phyloP scores from a whole-genome alignment of 2,329 filamentous ascomycete genomes.

The Torrubiellomyces zombiae region DNA sequence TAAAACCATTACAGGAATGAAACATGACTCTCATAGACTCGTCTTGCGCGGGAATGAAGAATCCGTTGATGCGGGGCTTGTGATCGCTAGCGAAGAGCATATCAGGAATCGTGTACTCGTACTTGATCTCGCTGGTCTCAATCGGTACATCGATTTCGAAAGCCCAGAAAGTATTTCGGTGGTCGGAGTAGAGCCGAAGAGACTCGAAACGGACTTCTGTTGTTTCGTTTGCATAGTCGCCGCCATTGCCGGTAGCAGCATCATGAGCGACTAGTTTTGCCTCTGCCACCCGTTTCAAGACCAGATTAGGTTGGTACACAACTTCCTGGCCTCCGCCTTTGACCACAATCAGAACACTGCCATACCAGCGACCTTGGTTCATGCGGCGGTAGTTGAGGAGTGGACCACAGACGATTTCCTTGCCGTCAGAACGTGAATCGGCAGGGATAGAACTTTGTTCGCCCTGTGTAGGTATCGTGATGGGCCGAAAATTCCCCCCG shows the following conservation, averaged over 20 bases:
- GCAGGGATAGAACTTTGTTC: slow-evolving; percentile 8
- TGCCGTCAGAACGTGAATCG: slow-evolving; percentile 22
- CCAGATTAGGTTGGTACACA: slow-evolving; percentile 40
- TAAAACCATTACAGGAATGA: slow-evolving; percentile 95
- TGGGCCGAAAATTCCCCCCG: slow-evolving; percentile 26
- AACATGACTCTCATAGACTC: slow-evolving; percentile 98
- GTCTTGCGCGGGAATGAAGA: slow-evolving; percentile 68
- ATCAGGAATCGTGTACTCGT: slow-evolving; percentile 59
- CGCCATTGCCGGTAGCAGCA: slow-evolving; percentile 11
- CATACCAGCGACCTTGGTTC: slow-evolving; percentile 59
- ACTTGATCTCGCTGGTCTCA: slow-evolving; percentile 49
- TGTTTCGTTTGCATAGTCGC: slow-evolving; percentile 14
- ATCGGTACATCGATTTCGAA: slow-evolving; percentile 74
- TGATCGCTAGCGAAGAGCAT: slow-evolving; percentile 42
- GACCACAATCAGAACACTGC: slow-evolving; percentile 72
- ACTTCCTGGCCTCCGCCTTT: slow-evolving; percentile 48
- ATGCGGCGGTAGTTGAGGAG: slow-evolving; percentile 65
- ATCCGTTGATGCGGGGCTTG: slow-evolving; percentile 46
- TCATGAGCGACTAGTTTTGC: slow-evolving; percentile 6
- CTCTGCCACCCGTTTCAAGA: slow-evolving; percentile 27
- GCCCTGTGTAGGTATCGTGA: slow-evolving; percentile 25
- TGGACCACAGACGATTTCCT: slow-evolving; percentile 53
- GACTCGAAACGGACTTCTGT: slow-evolving; percentile 23
- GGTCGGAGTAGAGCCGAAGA: slow-evolving; percentile 46
- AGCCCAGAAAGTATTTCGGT: slow-evolving; percentile 73